phyloP scores from a whole-genome alignment of 2,329 filamentous ascomycete species.

The Calonectria pseudoturangicola region DNA sequence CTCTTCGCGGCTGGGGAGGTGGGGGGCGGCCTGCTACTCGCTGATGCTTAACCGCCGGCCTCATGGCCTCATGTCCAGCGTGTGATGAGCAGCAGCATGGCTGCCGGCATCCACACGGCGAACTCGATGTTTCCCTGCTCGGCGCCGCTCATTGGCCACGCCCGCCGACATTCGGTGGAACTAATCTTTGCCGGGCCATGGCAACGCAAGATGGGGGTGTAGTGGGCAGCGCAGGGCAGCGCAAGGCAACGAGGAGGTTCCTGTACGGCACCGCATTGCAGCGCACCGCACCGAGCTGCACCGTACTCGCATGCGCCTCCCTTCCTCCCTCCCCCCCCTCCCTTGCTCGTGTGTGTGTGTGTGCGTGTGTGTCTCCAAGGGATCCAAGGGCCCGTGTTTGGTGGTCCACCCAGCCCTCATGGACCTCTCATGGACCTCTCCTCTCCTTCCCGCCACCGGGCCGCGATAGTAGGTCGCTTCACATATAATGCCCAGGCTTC shows the following conservation, averaged over 20 bases:
- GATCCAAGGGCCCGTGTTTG: neutral
- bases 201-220: constrained; percentile 21
- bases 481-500: constrained; percentile 58
- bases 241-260: constrained; percentile 32
- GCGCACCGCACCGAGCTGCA: constrained; percentile 28
- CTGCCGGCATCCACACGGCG: constrained; percentile 44
- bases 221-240: constrained; percentile 19
- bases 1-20: constrained; percentile 31
- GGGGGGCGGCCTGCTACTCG: constrained; percentile 31
- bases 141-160: constrained; percentile 44
- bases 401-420: constrained; percentile 6
- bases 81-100: constrained; percentile 50
- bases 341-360: no score
- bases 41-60: constrained; percentile 53
- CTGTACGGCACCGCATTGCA: constrained; percentile 36
- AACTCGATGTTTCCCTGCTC: constrained; percentile 49
- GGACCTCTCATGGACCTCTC: constrained; percentile 8
- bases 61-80: constrained; percentile 42
- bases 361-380: neutral
- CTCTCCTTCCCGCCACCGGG: constrained; percentile 30
- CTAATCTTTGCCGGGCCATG: constrained; percentile 24
- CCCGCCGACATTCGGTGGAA: constrained; percentile 9
- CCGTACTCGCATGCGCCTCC: constrained; percentile 11
- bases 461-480: constrained; percentile 45
- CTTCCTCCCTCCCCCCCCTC: neutral